Percentiles rank a stretch among this genome's conserved stretches.
These are phyloP conservation scores for Pulveroboletus frians DNA, from an alignment of 768 basidiomycete genomes.

Conservation along the genomic window DNA sequence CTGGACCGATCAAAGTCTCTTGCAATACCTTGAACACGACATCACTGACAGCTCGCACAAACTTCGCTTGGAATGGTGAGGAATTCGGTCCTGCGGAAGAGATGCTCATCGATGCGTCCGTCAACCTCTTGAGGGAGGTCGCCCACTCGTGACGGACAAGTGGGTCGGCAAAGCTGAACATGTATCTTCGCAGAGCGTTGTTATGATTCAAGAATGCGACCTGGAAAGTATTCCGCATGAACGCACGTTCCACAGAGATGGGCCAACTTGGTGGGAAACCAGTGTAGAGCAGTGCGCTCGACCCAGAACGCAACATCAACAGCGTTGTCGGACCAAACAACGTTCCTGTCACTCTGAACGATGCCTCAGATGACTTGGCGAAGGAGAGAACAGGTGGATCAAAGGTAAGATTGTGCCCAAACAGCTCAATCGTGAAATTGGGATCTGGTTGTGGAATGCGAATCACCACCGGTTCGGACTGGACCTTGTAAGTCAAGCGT, in stretches of 20 bases:
- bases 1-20: conserved; percentile 63
- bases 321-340: conserved; percentile 79
- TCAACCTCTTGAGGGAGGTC: conserved; percentile 60
- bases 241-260: conserved; percentile 81
- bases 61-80: conserved; percentile 37
- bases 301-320: conserved; percentile 77
- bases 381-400: conserved; percentile 85
- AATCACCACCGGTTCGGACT: conserved; percentile 84
- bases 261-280: conserved; percentile 76
- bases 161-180: conserved; percentile 88
- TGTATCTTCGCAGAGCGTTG: conserved; percentile 76
- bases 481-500: conserved; percentile 79
- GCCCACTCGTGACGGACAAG: conserved; percentile 72
- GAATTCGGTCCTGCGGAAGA: conserved; percentile 25
- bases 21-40: conserved; percentile 80
- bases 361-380: conserved; percentile 68
- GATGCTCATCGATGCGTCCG: conserved; percentile 42
- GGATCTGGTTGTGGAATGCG: conserved; percentile 83
- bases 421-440: conserved; percentile 74
- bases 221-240: conserved; percentile 97
- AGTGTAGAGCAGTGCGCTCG: conserved; percentile 77
- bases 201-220: conserved; percentile 72
- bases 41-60: conserved; percentile 65
- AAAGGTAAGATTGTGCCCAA: conserved; percentile 83
- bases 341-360: conserved; percentile 87